Percentiles rank a stretch among this genome's conserved stretches.
phyloP scores from a whole-genome alignment of 441 rosid species.

The Brassica balearica region DNA sequence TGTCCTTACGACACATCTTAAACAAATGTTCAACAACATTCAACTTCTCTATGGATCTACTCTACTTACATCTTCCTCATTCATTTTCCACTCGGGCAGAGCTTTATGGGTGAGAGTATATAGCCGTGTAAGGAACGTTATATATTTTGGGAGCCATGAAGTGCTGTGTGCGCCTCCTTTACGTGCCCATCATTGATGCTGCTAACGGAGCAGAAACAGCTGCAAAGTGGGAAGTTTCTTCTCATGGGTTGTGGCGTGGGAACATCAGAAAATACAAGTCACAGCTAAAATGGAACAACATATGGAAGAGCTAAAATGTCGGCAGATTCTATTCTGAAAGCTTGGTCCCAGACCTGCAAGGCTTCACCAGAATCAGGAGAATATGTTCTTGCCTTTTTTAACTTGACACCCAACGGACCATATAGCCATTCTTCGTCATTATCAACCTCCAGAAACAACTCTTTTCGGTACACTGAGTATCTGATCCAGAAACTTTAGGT shows the following conservation, averaged over 20 bases:
- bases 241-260: conserved; percentile 3
- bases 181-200: conserved; percentile 13
- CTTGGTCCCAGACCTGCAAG: conserved; percentile 58
- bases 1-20: conserved; percentile 17
- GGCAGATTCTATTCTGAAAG: conserved; percentile 56
- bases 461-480: conserved; percentile 55
- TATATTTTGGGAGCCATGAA: conserved; percentile 1
- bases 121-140: not conserved
- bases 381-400: conserved; percentile 41
- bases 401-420: conserved; percentile 26
- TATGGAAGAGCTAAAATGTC: conserved; percentile 58
- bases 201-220: conserved; percentile 29
- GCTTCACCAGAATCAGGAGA: conserved; percentile 41
- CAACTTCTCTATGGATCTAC: conserved; percentile 11
- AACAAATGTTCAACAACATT: conserved; percentile 21
- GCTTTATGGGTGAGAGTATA: conserved; percentile 8
- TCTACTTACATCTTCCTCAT: conserved; percentile 32
- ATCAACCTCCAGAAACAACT: conserved; percentile 39
- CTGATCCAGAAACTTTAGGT: conserved; percentile 53
- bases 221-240: not conserved
- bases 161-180: not conserved
- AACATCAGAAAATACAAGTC: conserved; percentile 8
- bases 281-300: conserved; percentile 58
- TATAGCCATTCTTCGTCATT: conserved; percentile 58
- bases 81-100: conserved; percentile 8